These are phyloP conservation scores for Paraphoma sp. DNA, from an alignment of 2,329 filamentous ascomycete genomes.

Conservation along the genomic window DNA sequence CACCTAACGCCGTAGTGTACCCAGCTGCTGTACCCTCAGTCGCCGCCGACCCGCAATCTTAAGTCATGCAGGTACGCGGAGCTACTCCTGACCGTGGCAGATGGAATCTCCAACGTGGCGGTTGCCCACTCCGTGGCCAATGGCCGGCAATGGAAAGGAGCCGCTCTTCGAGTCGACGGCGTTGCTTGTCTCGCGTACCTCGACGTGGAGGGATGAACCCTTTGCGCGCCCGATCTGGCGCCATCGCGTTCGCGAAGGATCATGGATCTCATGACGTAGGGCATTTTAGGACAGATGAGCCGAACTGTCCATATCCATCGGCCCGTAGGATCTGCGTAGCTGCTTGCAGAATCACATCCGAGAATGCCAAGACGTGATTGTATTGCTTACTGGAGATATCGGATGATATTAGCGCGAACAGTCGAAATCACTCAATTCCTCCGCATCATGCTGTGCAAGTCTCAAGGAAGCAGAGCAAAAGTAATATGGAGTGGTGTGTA, in stretches of 20 bases:
- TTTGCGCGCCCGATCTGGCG: neutral
- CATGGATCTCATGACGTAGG: neutral
- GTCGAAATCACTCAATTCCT: too few species aligned
- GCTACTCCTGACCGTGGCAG: slow-evolving; percentile 24
- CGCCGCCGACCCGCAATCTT: slow-evolving; percentile 13
- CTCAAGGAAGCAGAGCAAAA: neutral
- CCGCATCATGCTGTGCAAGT: too few species aligned
- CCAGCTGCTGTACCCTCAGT: slow-evolving; percentile 8
- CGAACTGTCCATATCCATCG: neutral
- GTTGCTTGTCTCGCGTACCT: neutral
- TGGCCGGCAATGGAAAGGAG: neutral
- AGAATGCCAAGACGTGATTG: neutral
- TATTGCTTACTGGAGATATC: neutral
- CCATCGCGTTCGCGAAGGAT: neutral
- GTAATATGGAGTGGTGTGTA: neutral
- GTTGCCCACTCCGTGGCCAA: neutral
- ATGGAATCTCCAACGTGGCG: neutral
- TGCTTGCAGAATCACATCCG: neutral
- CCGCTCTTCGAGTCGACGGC: neutral
- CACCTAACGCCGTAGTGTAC: slow-evolving; percentile 3
- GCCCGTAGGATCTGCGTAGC: neutral
- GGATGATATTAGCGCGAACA: too few species aligned
- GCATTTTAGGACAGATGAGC: neutral
- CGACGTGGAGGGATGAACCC: neutral
- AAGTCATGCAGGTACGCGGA: slow-evolving; percentile 27